Conservation (phyloP, 164 flowering plant genomes). For the Piper betle region DNA sequence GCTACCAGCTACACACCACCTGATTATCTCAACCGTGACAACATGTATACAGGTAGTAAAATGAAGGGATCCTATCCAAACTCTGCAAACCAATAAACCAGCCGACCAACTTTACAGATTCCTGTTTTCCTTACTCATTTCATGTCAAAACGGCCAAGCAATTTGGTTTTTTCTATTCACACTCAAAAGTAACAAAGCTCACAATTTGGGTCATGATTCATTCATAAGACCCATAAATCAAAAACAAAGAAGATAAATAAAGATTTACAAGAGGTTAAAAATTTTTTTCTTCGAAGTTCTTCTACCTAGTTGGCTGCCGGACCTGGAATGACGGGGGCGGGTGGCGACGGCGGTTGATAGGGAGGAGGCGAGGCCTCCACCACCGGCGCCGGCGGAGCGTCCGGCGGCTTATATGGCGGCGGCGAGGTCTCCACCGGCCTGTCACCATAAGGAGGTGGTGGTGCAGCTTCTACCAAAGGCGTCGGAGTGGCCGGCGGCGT, state of each 20-base stretch:
- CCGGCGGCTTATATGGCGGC: slow-evolving; percentile 8
- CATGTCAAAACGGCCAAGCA: neutral
- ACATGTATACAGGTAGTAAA: no score
- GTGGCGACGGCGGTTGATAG: no score
- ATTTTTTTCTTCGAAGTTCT: neutral
- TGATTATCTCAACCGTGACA: no score
- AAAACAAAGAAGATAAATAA: no score
- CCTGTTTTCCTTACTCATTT: no score
- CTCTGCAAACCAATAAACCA: no score
- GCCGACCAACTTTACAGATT: no score
- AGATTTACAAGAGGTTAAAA: neutral
- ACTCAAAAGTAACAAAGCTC: neutral
- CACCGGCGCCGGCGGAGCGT: neutral
- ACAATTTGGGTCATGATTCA: no score
- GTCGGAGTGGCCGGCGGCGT: neutral
- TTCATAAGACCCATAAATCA: neutral
- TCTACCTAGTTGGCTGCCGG: neutral
- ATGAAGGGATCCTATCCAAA: no score
- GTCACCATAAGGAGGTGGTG: neutral
- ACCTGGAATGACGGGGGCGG: slow-evolving; percentile 14
- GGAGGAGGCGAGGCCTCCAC: no score
- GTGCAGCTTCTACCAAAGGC: neutral
- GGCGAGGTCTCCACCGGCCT: slow-evolving; percentile 6
- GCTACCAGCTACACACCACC: no score
- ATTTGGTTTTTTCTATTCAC: neutral